Percentiles rank a stretch among this genome's conserved stretches.
Evolutionary conservation across 2,329 filamentous ascomycete genomes (phyloP).

Genomic region (Hymenoscyphus scutula): DNA sequence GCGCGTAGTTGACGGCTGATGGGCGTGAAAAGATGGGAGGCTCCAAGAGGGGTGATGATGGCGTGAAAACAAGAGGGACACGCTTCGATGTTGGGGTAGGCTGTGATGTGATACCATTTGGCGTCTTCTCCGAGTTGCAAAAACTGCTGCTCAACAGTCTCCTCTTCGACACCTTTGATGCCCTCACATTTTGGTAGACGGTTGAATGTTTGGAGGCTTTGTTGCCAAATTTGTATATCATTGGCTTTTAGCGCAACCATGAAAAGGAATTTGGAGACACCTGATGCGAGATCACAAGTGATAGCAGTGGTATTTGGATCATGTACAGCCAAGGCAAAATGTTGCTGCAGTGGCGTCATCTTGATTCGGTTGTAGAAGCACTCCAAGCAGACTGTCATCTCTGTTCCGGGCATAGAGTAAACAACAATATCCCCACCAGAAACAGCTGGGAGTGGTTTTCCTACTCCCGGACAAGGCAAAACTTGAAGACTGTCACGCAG

Average conservation of each 20-base stretch:
- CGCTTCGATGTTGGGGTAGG: conserved; percentile 15
- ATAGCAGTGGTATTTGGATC: not conserved
- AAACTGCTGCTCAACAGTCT: conserved; percentile 7
- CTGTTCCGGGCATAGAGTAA: not conserved
- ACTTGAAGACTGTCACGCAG: not conserved
- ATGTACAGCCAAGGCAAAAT: not conserved
- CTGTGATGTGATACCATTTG: conserved; percentile 17
- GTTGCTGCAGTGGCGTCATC: not conserved
- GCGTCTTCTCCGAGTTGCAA: conserved; percentile 5
- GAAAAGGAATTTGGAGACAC: conserved; percentile 6
- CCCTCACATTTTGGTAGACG: conserved; percentile 9
- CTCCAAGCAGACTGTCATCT: conserved; percentile 4
- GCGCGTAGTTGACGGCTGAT: conserved; percentile 11
- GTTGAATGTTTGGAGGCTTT: conserved; percentile 7
- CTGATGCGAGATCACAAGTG: conserved; percentile 8
- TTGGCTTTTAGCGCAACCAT: conserved; percentile 6
- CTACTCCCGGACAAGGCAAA: conserved; percentile 4
- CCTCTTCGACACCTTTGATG: conserved; percentile 12
- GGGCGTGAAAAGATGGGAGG: conserved; percentile 13
- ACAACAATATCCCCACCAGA: conserved; percentile 3
- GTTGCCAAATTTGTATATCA: conserved; percentile 6
- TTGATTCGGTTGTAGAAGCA: conserved; percentile 11
- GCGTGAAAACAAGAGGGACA: conserved; percentile 19
- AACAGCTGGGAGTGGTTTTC: not conserved
- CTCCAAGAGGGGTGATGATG: conserved; percentile 11